Percentiles rank a stretch among this genome's conserved stretches.
These are phyloP conservation scores for Botrytis elliptica DNA, from an alignment of 2,329 filamentous ascomycete species.

Conservation along the genomic window DNA sequence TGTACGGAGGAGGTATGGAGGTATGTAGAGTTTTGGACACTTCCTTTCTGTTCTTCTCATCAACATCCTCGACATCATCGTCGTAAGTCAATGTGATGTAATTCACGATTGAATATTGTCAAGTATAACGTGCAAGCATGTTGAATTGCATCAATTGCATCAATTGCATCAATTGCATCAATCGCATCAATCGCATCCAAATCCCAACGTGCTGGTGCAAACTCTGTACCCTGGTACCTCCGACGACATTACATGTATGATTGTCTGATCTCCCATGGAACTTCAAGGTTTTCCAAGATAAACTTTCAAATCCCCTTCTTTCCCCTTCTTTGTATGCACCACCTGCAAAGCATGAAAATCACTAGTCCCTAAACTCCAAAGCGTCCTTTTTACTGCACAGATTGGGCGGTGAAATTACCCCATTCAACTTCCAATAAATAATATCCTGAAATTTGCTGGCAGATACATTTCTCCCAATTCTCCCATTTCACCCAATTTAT, in stretches of 20 bases:
- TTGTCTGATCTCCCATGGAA: too few relatives aligned
- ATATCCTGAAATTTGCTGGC: conserved; percentile 1
- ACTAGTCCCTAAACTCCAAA: conserved; percentile 8
- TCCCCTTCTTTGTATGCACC: too few relatives aligned
- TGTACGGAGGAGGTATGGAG: not conserved
- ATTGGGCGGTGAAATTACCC: not conserved
- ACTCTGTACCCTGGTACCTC: not conserved
- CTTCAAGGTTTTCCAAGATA: not conserved
- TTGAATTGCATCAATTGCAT: not conserved
- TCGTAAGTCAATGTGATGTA: not conserved
- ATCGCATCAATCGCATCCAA: not conserved
- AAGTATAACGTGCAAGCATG: not conserved
- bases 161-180: not conserved
- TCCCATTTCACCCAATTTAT: not conserved
- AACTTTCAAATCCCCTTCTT: not conserved
- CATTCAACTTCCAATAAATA: not conserved
- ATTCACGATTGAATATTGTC: not conserved
- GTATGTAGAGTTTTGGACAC: not conserved
- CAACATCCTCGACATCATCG: not conserved
- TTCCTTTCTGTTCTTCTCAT: not conserved
- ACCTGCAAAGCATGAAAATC: not conserved
- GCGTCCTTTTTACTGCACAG: not conserved
- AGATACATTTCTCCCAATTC: not conserved
- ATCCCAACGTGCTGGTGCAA: not conserved
- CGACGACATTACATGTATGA: too few relatives aligned